These are phyloP conservation scores for Pisolithus microcarpus DNA, from an alignment of 768 basidiomycete species.

Conservation along the genomic window DNA sequence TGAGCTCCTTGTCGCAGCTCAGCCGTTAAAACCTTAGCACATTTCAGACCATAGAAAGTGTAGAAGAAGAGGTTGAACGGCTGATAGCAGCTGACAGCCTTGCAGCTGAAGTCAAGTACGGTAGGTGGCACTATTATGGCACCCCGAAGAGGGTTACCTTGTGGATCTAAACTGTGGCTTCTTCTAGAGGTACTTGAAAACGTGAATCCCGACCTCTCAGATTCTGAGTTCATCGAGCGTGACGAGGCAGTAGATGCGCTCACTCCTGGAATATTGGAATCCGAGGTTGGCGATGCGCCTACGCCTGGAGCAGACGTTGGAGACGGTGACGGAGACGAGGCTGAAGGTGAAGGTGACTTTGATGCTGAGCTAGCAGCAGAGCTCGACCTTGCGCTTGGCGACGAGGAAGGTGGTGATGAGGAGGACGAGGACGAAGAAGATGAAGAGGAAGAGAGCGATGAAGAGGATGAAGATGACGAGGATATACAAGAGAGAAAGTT, in stretches of 20 bases:
- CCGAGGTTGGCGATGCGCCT: slow-evolving; percentile 56
- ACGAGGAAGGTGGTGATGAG: slow-evolving; percentile 52
- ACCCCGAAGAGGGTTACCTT: not conserved
- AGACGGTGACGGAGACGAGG: slow-evolving; percentile 54
- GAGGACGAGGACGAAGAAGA: slow-evolving; percentile 68
- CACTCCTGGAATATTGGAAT: slow-evolving; percentile 62
- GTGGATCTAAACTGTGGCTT: not conserved
- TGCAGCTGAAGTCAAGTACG: slow-evolving; percentile 72
- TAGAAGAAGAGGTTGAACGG: slow-evolving; percentile 88
- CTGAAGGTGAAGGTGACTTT: slow-evolving; percentile 68
- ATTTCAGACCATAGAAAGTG: slow-evolving; percentile 81
- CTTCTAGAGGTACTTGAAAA: slow-evolving; percentile 74
- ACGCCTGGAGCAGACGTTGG: slow-evolving; percentile 51
- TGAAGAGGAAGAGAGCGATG: slow-evolving; percentile 46
- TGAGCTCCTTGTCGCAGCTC: slow-evolving; percentile 26
- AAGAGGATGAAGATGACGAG: slow-evolving; percentile 65
- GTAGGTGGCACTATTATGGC: slow-evolving; percentile 27
- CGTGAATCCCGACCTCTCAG: slow-evolving; percentile 85
- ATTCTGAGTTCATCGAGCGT: slow-evolving; percentile 77
- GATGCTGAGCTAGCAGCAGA: slow-evolving; percentile 87
- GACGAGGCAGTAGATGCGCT: slow-evolving; percentile 55
- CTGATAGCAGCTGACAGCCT: slow-evolving; percentile 73
- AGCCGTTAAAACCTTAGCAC: not conserved
- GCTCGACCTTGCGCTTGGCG: slow-evolving; percentile 76
- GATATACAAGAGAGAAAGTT: slow-evolving; percentile 70